phyloP scores from a whole-genome alignment of 1,284 basidiomycete genomes.

The Gastroboletus turbinatus region DNA sequence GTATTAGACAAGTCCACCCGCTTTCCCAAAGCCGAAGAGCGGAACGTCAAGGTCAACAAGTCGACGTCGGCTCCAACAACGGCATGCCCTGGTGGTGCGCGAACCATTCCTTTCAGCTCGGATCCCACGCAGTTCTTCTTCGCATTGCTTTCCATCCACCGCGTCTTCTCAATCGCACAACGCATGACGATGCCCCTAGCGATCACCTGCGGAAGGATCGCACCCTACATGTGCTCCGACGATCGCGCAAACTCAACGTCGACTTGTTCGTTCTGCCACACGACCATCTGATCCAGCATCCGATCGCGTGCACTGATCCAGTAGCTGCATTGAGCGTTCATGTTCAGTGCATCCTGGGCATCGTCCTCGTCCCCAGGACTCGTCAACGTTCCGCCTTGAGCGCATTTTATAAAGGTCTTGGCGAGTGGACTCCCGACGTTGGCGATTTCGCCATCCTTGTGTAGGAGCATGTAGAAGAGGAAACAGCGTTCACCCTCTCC shows the following conservation, averaged over 20 bases:
- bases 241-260: constrained; percentile 47
- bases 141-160: constrained; percentile 97
- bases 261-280: constrained; percentile 66
- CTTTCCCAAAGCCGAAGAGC: constrained; percentile 85
- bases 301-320: constrained; percentile 96
- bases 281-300: constrained; percentile 91
- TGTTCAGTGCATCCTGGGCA: constrained; percentile 83
- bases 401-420: constrained; percentile 88
- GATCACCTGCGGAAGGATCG: constrained; percentile 95
- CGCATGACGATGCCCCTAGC: constrained; percentile 99
- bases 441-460: constrained; percentile 91
- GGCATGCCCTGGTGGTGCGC: constrained; percentile 89
- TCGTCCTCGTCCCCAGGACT: constrained; percentile 75
- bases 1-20: constrained; percentile 65
- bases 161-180: constrained; percentile 96
- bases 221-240: constrained; percentile 65
- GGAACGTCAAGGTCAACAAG: constrained; percentile 80
- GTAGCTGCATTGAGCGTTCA: constrained; percentile 96
- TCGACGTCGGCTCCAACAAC: constrained; percentile 99
- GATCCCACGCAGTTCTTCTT: constrained; percentile 97
- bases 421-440: constrained; percentile 93
- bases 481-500: constrained; percentile 43
- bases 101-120: constrained; percentile 97
- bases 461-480: constrained; percentile 89
- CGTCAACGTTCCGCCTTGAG: constrained; percentile 82